Base-by-base conservation (phyloP, 2,329 filamentous ascomycete species). In the Akanthomyces lecanii region DNA sequence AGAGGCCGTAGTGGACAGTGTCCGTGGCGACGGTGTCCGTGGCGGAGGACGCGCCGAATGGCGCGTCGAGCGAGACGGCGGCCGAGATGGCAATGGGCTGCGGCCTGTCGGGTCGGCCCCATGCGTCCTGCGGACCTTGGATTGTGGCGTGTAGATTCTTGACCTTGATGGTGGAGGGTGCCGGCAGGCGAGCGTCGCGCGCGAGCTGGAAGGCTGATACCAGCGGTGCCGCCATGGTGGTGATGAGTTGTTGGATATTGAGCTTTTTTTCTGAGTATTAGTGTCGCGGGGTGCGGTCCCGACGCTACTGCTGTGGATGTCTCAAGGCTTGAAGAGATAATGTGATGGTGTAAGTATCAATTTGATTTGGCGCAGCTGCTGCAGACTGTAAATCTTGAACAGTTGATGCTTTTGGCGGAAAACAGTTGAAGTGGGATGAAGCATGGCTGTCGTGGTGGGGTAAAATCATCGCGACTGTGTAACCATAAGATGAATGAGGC, bases 1-100 rank as follows among this genome's bases (percentile, higher is more conserved):
- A 79, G 11, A 78, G 80, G 2, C 90, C 89, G 70, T 93, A 93
- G 76, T 93, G 88, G 28, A 92, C 85, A 2, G 90, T 92, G 71
- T 89, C 89, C n/a, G 75, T 74, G 52, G 85, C 82, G 40, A 93
- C 81, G 10, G 76, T 76, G 75, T 93, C 90, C 5, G 74, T 73
- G 1, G 78, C 69, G 0, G 86, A 85, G 1, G 88, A 84, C 0
- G 81, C 78, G 54, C 76, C 77, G 70, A 92, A 91, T 0, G 81
- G 73, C 8, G 76, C 70, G 16, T 75, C 72, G 64, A 92, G 80
- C 3, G 79, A 81, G 4, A 91, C 79, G 23, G 82, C 79, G 40
- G 85, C 82, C 5, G 86, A 87, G 10, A 92, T 69, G 7, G 84
- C 70, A 11, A 85, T 77, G 8, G 89, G 88, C 74, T 92, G 89